phyloP scores from a whole-genome alignment of 495 filamentous ascomycete genomes.

The Articulospora tetracladia region DNA sequence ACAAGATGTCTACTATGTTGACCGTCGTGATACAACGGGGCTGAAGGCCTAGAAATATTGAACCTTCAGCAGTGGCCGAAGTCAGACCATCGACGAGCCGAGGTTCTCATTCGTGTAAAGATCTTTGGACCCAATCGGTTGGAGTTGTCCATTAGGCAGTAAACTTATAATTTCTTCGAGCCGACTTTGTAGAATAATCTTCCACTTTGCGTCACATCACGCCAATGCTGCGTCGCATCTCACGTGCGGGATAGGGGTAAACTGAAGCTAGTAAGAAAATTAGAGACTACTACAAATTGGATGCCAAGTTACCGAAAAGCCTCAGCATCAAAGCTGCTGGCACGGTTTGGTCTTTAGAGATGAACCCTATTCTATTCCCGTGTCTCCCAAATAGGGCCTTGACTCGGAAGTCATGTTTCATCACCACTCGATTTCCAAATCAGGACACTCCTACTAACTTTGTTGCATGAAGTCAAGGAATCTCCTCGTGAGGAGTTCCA shows the following conservation, averaged over 20 bases:
- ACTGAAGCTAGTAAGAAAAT: neutral
- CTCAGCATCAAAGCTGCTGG: conserved; percentile 50
- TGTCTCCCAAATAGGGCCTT: neutral
- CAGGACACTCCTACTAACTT: neutral
- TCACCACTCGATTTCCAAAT: neutral
- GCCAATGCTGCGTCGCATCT: neutral
- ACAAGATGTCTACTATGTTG: conserved; percentile 29
- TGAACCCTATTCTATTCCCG: neutral
- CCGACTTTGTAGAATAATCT: too few relatives aligned
- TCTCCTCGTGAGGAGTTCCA: conserved; percentile 37
- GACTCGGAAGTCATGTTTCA: neutral
- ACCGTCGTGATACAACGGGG: conserved; percentile 33
- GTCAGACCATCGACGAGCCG: conserved; percentile 30
- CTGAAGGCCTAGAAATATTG: conserved; percentile 34
- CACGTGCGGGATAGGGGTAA: neutral
- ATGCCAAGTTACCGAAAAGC: conserved; percentile 40
- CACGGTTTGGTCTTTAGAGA: conserved; percentile 13
- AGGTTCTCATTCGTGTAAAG: conserved; percentile 44
- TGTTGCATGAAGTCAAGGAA: conserved; percentile 16
- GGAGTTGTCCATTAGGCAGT: conserved; percentile 48
- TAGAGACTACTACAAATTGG: conserved; percentile 35
- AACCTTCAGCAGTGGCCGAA: conserved; percentile 32
- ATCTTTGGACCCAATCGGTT: conserved; percentile 51
- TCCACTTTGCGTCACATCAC: too few relatives aligned
- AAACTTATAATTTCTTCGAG: neutral